Evolutionary conservation across 2,329 filamentous ascomycete genomes (phyloP).

Genomic region (Trichophyton mentagrophytes): DNA sequence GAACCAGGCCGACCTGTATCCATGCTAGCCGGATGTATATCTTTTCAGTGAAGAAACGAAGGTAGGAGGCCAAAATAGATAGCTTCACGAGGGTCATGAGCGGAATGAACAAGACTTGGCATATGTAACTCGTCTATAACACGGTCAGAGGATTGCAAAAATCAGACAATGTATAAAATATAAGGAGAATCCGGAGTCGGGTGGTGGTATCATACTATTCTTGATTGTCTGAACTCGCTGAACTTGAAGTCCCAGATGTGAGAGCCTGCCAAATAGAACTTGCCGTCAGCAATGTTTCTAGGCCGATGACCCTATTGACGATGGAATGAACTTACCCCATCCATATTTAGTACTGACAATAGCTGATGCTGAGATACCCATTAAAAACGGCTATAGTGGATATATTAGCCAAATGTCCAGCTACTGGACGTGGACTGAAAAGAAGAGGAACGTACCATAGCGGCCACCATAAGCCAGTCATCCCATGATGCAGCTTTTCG

Average conservation of each 20-base stretch:
- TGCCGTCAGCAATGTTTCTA: not conserved
- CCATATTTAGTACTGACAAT: constrained; percentile 13
- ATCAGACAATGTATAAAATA: not conserved
- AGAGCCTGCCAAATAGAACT: constrained; percentile 3
- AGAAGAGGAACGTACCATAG: constrained; percentile 10
- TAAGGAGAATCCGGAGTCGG: not conserved
- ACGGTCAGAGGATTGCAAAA: not conserved
- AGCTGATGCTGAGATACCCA: constrained; percentile 6
- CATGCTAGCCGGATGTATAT: constrained; percentile 9
- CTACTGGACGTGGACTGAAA: not conserved
- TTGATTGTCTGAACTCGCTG: constrained; percentile 6
- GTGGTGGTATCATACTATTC: constrained; percentile 8
- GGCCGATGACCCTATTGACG: no score
- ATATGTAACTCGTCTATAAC: constrained; percentile 12
- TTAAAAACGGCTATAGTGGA: constrained; percentile 10
- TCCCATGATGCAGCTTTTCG: constrained; percentile 13
- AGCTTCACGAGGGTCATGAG: constrained; percentile 13
- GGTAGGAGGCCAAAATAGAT: constrained; percentile 13
- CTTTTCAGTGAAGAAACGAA: constrained; percentile 8
- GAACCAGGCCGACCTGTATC: constrained; percentile 8
- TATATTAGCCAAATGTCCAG: not conserved
- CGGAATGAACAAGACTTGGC: constrained; percentile 11
- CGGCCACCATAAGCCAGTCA: constrained; percentile 15
- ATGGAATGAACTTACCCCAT: constrained; percentile 12
- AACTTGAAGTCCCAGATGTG: constrained; percentile 15